phyloP scores from a whole-genome alignment of 345 rosid species.

The Murraya paniculata region DNA sequence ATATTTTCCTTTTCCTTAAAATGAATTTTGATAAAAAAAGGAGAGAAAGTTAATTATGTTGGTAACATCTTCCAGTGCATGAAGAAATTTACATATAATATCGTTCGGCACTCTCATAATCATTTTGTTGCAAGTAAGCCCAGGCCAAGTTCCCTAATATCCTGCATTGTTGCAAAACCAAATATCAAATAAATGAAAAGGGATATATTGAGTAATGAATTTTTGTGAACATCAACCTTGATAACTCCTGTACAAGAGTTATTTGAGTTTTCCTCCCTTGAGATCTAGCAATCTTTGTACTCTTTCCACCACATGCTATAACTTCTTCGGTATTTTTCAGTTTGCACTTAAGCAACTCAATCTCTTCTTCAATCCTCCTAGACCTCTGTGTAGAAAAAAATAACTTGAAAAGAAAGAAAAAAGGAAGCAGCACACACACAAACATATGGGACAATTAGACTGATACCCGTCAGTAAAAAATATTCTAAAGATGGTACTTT shows the following conservation, averaged over 20 bases:
- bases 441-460: background rate
- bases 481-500: background rate
- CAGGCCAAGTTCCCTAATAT: conserved; percentile 75
- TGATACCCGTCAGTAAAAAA: background rate
- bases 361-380: conserved; percentile 74
- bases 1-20: background rate
- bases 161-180: conserved; percentile 29
- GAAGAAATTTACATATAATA: conserved; percentile 46
- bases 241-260: conserved; percentile 58
- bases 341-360: conserved; percentile 62
- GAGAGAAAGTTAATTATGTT: no score
- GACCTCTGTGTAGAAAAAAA: conserved; percentile 44
- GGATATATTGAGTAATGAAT: background rate
- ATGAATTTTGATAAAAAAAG: background rate
- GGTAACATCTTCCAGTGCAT: background rate
- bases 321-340: conserved; percentile 56
- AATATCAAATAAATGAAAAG: background rate
- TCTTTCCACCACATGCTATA: conserved; percentile 44
- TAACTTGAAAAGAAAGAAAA: background rate
- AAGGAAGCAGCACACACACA: background rate
- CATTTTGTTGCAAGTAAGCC: conserved; percentile 73
- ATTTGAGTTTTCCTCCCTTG: conserved; percentile 66
- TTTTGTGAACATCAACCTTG: conserved; percentile 36
- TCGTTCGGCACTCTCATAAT: conserved; percentile 67
- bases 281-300: conserved; percentile 49